These are phyloP conservation scores for Pisolithus tinctorius DNA, from an alignment of 768 basidiomycete species.

Conservation along the genomic window DNA sequence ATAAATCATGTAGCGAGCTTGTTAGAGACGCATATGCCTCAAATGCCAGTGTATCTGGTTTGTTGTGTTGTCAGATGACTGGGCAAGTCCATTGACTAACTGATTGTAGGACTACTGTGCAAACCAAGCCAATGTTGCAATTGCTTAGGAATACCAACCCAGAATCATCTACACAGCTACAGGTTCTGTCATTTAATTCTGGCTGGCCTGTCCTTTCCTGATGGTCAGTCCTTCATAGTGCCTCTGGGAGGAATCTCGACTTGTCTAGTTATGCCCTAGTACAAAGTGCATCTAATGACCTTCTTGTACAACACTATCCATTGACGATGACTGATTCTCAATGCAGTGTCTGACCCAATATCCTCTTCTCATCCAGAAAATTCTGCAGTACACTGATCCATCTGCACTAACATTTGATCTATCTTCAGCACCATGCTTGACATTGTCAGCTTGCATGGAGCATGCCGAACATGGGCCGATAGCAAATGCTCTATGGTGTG, in stretches of 20 bases:
- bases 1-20: constrained; percentile 86
- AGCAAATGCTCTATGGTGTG: constrained; percentile 45
- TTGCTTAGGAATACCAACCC: constrained; percentile 63
- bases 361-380: constrained; percentile 82
- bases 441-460: constrained; percentile 7
- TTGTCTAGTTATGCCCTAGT: constrained; percentile 85
- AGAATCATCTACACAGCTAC: constrained; percentile 57
- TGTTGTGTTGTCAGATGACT: constrained; percentile 12
- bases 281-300: constrained; percentile 58
- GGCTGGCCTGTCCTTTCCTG: not conserved
- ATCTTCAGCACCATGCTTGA: constrained; percentile 1
- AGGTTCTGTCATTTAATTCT: constrained; percentile 36
- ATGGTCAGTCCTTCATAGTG: constrained; percentile 34
- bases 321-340: constrained; percentile 20
- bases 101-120: constrained; percentile 73
- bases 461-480: constrained; percentile 51
- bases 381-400: constrained; percentile 69
- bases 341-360: constrained; percentile 97
- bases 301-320: too few species aligned
- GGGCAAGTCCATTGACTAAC: not conserved
- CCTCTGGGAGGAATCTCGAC: constrained; percentile 78
- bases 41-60: constrained; percentile 79
- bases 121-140: constrained; percentile 75
- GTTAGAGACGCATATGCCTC: constrained; percentile 62
- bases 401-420: constrained; percentile 23